These are phyloP conservation scores for Paulownia fortunei DNA, from an alignment of 257 asterid species.

Conservation along the genomic window DNA sequence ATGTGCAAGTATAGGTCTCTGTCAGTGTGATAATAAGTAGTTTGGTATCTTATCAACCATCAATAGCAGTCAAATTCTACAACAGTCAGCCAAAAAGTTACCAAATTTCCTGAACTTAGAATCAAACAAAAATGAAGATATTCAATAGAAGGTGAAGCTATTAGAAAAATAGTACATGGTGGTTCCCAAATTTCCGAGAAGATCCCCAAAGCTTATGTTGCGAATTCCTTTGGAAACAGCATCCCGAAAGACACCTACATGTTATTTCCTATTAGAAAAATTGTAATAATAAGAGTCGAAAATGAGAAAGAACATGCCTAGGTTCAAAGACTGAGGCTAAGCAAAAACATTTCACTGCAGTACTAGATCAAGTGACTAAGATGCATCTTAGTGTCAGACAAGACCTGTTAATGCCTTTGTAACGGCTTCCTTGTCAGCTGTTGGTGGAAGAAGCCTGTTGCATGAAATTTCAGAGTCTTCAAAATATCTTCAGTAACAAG, in stretches of 20 bases:
- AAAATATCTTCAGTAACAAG: conserved; percentile 26
- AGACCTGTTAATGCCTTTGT: conserved; percentile 89
- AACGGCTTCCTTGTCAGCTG: conserved; percentile 88
- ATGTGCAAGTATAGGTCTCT: conserved; percentile 16
- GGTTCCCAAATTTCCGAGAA: conserved; percentile 83
- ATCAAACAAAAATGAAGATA: conserved; percentile 24
- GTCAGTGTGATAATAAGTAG: conserved; percentile 3
- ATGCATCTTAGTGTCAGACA: conserved; percentile 31
- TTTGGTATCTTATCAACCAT: conserved; percentile 12
- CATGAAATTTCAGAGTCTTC: conserved; percentile 37
- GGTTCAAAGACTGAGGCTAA: conserved; percentile 20
- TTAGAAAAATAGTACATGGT: conserved; percentile 65
- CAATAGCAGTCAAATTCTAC: conserved; percentile 20
- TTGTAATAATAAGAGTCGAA: conserved; percentile 31
- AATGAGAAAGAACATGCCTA: conserved; percentile 3
- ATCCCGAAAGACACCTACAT: conserved; percentile 78
- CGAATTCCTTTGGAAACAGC: conserved; percentile 86
- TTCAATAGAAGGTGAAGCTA: conserved; percentile 33
- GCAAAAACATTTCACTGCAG: conserved; percentile 18
- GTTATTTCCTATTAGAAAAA: conserved; percentile 33
- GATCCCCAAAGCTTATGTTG: conserved; percentile 92
- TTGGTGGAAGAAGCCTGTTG: conserved; percentile 93
- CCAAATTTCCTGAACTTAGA: conserved; percentile 8
- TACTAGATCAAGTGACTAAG: conserved; percentile 20
- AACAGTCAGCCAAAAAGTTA: background rate